Conservation (phyloP, 2,329 filamentous ascomycete species). For the Lecanosticta acicola region DNA sequence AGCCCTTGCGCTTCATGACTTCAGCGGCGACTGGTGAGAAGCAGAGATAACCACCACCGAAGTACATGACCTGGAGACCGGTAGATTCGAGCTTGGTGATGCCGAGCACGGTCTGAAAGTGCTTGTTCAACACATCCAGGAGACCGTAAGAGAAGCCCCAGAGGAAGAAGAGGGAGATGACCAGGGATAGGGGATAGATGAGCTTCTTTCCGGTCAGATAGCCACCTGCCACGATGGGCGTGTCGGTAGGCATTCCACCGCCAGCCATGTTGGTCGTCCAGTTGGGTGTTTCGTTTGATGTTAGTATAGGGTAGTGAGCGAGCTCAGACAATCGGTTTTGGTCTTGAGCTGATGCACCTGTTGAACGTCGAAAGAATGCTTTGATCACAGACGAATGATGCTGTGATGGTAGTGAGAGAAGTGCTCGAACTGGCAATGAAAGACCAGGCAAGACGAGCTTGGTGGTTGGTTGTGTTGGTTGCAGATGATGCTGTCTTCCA, state of each 20-base stretch:
- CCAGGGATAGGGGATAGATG: constrained; percentile 45
- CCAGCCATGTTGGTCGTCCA: constrained; percentile 36
- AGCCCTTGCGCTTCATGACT: constrained; percentile 41
- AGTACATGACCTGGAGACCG: constrained; percentile 41
- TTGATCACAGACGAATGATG: constrained; percentile 15
- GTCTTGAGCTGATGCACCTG: not conserved
- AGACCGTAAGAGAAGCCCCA: constrained; percentile 36
- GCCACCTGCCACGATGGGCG: constrained; percentile 35
- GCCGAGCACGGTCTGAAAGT: constrained; percentile 33
- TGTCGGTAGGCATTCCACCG: constrained; percentile 35
- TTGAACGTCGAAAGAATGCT: constrained; percentile 1
- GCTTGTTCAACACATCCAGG: constrained; percentile 33
- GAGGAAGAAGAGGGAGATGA: constrained; percentile 46
- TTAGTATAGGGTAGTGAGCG: not conserved
- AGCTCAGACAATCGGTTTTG: not conserved
- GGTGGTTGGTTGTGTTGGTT: constrained; percentile 11
- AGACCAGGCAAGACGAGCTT: constrained; percentile 12
- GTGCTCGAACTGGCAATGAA: constrained; percentile 18
- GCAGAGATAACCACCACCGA: constrained; percentile 39
- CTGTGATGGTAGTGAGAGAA: constrained; percentile 12
- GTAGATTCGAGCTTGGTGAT: constrained; percentile 40
- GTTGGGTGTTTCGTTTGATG: not conserved
- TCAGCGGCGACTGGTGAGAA: constrained; percentile 41
- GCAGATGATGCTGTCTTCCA: constrained; percentile 7
- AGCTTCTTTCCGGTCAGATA: constrained; percentile 43